Evolutionary conservation across 305 asterid species (phyloP), one percentile per base, ranked within the genome.

Genomic region (Solanum aculeatissimum): DNA sequence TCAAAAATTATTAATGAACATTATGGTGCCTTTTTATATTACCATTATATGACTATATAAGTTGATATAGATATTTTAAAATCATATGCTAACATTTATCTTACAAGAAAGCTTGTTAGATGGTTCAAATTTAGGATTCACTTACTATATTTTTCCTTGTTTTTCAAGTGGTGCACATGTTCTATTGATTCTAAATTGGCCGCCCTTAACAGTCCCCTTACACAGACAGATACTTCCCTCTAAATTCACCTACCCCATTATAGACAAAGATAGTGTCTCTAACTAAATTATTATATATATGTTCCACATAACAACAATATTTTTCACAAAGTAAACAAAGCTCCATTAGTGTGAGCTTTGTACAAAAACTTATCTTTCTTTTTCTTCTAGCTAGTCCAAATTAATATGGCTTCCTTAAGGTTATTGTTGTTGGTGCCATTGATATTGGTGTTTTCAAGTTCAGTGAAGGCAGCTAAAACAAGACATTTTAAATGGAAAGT

Each of bases 401-500:
- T 53, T 2, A 53, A 53, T 3, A 49, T 75, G 82, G 60, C 45
- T 49, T 49, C 82, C 63, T 25, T 54, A 16, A 29, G 45, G 13
- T 49, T 49, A 4, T 77, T 16, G 12, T 51, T 27, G 3, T 49
- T 77, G 45, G 6, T 49, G 81, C 21, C 81, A 74, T 25, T 74
- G 4, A 74, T 74, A 2, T 23, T 74, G 81, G 0, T 45, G 8
- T 18, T 1, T 13, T 66, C 45, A 29, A 66, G 23, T 32, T 66
- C 49, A 4, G 77, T 9, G 2, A 38, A 18, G 51, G 77, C 77
- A 55, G 83, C 83, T 14, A 91, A 90, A 63, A 87, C 83, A 4
- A 86, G 92, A 86, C 94, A 93, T 85, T 87, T 88, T 75, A 92
- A 88, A 87, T 95, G 98, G 98, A 89, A 86, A 14, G 98, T 94